These are phyloP conservation scores for Mycena kentingensis DNA, from an alignment of 768 basidiomycete genomes.

Conservation along the genomic window DNA sequence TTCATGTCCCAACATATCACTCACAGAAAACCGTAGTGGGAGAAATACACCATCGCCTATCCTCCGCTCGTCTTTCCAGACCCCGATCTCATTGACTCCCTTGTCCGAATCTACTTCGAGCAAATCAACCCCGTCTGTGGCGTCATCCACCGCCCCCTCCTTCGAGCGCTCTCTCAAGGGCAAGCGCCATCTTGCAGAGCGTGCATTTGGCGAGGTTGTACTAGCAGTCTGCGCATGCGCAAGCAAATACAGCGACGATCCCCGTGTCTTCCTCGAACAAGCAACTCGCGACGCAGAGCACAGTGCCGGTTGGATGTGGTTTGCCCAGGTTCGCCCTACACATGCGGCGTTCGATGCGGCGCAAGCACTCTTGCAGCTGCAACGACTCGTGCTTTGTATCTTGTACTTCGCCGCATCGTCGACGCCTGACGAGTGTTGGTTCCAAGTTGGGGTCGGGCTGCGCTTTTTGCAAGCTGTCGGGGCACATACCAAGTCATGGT, in stretches of 20 bases:
- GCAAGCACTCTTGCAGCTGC: constrained; percentile 66
- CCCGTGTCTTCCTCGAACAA: constrained; percentile 31
- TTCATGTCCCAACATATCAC: neutral
- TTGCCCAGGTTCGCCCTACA: constrained; percentile 59
- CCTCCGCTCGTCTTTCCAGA: constrained; percentile 43
- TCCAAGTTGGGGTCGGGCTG: neutral
- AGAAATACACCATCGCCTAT: constrained; percentile 28
- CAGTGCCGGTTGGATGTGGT: constrained; percentile 62
- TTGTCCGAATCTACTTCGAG: constrained; percentile 51
- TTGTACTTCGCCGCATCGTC: neutral
- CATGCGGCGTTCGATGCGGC: constrained; percentile 55
- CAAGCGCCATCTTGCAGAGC: constrained; percentile 50
- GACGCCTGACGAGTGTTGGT: constrained; percentile 1
- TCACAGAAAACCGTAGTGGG: constrained; percentile 36
- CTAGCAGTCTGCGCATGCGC: constrained; percentile 69
- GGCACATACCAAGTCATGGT: neutral
- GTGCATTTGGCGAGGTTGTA: constrained; percentile 56
- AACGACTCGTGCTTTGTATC: constrained; percentile 38
- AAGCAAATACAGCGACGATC: constrained; percentile 55
- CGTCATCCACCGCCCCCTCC: constrained; percentile 64
- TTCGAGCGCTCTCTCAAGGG: constrained; percentile 53
- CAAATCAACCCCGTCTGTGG: constrained; percentile 53
- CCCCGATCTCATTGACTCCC: constrained; percentile 44
- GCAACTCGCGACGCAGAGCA: constrained; percentile 38
- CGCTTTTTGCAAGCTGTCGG: neutral